Evolutionary conservation across 1,139 yeast genomes (phyloP), one percentile per base, ranked within the genome.

Genomic region (Kodamaea plutei): DNA sequence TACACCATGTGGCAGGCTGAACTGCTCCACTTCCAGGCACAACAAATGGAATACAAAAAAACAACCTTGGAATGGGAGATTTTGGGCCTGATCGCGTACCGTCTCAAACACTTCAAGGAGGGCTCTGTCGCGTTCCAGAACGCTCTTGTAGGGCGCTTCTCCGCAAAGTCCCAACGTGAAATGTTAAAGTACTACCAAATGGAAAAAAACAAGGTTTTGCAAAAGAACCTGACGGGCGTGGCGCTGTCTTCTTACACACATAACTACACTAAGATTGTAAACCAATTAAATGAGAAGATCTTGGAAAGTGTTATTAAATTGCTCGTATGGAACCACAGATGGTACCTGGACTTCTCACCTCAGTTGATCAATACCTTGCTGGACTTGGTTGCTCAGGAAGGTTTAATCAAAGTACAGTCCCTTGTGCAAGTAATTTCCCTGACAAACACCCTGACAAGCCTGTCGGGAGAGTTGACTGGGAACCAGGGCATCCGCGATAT

Each of bases 1-100:
- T 85, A 84, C 40, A 73, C 93, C 10, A 76, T 84, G 56, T 84
- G 97, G 96, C 93, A 91, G 51, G 89, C 95, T 2, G 97, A 91
- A 53, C 64, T 54, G 29, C 67, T 69, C 37, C 74, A 69, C 45
- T 74, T 78, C 51, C 75, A 74, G 48, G 79, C 84, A 12, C 85
- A 80, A 47, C 84, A 84, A 54, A 69, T 77, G 57, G 82, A 79
- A 26, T 74, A 82, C 45, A 78, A 76, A 48, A 89, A 84, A 58
- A 76, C 87, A 33, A 84, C 95, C 0, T 64, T 85, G 35, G 98
- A 91, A 58, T 91, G 97, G 97, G 96, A 89, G 56, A 69, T 89
- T 25, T 73, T 89, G 39, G 98, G 97, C 0, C 69, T 77, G 35
- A 77, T 87, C 26, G 88, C 95, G 4, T 73, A 73, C 47, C 73